Base-by-base conservation (phyloP, 75 land plant species). In the Selaginella tamariscina region DNA sequence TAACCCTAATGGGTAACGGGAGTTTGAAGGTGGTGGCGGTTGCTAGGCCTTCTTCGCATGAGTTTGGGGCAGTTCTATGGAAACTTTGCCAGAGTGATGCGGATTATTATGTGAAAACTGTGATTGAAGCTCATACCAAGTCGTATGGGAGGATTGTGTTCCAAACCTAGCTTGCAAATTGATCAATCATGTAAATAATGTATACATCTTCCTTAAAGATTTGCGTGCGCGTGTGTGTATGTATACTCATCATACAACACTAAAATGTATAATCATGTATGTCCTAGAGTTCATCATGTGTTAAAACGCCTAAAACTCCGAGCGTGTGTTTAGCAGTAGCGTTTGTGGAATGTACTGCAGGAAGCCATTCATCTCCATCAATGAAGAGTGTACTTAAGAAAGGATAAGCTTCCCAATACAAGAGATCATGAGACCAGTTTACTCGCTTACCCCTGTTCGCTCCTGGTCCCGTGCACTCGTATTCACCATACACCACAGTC, bases 401-500 rank as follows among this genome's bases (percentile, higher is more conserved):
- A 28, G 65, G 27, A 20, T 20, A 9, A 13, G 24, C 64, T 57
- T 70, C 32, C 21, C 30, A 54, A 56, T n/a, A 22, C 30, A 27
- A 54, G 1, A 70, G 32, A 1, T 15, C 0, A 32, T 21, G 55
- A 31, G 71, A 29, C 18, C 56, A 70, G 32, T 56, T 56, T 22
- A 56, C 71, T 56, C 71, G 62, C 0, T 56, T 23, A 1, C 32
- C 27, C 13, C 56, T 70, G 31, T 59, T 59, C 2, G 71, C 30
- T 24, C 71, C 71, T 1, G 39, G 64, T 0, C 71, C 71, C 56
- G 11, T 27, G 65, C 71, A 70, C 24, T 21, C 28, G 33, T 70
- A 70, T 29, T 70, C 71, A n/a, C 33, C 71, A 56, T 54, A 70
- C 28, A 56, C 49, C 29, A 59, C 62, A 2, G 71, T 70, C 64